Percentiles rank a stretch among this genome's conserved stretches.
Conservation (phyloP, 805 yeast species). For the Cyberlindnera meyerae region DNA sequence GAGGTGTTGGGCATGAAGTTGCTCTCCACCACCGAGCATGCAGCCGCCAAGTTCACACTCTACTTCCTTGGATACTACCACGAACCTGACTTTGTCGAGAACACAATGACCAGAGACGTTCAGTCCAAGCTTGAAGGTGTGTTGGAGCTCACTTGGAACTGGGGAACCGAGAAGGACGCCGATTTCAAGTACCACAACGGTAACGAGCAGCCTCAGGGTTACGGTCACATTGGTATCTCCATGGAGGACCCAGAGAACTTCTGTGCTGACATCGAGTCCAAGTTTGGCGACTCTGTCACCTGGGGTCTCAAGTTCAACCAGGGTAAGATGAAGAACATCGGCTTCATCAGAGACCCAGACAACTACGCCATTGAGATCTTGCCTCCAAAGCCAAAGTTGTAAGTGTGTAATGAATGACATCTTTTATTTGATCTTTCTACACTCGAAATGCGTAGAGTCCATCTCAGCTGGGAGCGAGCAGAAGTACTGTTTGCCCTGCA, state of each 20-base stretch:
- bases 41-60: slow-evolving; percentile 73
- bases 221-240: slow-evolving; percentile 78
- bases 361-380: slow-evolving; percentile 79
- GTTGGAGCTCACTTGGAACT: slow-evolving; percentile 89
- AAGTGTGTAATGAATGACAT: background rate
- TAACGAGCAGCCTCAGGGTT: slow-evolving; percentile 75
- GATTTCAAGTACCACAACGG: slow-evolving; percentile 79
- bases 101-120: slow-evolving; percentile 28
- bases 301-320: slow-evolving; percentile 58
- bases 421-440: slow-evolving; percentile 22
- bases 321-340: slow-evolving; percentile 56
- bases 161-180: slow-evolving; percentile 85
- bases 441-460: slow-evolving; percentile 47
- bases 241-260: slow-evolving; percentile 56
- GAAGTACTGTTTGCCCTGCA: slow-evolving; percentile 45
- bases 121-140: slow-evolving; percentile 57
- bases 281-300: slow-evolving; percentile 45
- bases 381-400: slow-evolving; percentile 30
- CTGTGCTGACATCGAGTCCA: slow-evolving; percentile 43
- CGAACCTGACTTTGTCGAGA: slow-evolving; percentile 38
- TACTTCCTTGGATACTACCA: slow-evolving; percentile 79
- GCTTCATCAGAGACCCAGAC: slow-evolving; percentile 84
- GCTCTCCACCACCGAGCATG: slow-evolving; percentile 49
- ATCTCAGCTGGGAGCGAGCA: slow-evolving; percentile 46
- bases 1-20: slow-evolving; percentile 79